Evolutionary conservation across 305 asterid species (phyloP).

Genomic region (Fraxinus sp.): DNA sequence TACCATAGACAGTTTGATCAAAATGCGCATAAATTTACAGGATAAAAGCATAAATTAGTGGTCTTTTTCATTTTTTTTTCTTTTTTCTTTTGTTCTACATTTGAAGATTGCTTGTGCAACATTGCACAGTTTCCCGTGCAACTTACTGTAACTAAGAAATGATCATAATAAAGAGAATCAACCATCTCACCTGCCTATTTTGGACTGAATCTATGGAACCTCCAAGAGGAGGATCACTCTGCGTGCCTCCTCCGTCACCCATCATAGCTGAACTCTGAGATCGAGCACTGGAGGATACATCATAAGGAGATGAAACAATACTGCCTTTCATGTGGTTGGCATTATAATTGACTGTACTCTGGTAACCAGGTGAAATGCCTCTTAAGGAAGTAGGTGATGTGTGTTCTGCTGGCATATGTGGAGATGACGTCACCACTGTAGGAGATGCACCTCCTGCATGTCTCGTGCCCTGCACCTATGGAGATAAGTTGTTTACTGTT

Average conservation of each 20-base stretch:
- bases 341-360: constrained; percentile 48
- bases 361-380: constrained; percentile 63
- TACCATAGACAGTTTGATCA: constrained; percentile 14
- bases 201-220: constrained; percentile 63
- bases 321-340: constrained; percentile 55
- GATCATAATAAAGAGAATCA: constrained; percentile 26
- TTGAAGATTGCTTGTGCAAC: not conserved
- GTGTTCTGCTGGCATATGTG: constrained; percentile 60
- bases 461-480: constrained; percentile 50
- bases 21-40: not conserved
- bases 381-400: constrained; percentile 58
- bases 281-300: constrained; percentile 58
- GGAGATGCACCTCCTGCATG: constrained; percentile 49
- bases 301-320: constrained; percentile 77
- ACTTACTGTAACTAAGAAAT: constrained; percentile 12
- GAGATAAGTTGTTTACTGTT: constrained; percentile 24
- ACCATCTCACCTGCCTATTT: constrained; percentile 62
- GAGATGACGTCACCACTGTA: constrained; percentile 44
- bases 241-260: constrained; percentile 73
- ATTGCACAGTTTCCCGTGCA: not conserved
- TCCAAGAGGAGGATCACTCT: constrained; percentile 73
- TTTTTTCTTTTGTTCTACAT: not conserved
- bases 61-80: not conserved
- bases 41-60: not conserved
- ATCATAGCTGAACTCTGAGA: constrained; percentile 67